These are phyloP conservation scores for Yarrowia sp. DNA, from an alignment of 805 yeast species.

Conservation along the genomic window DNA sequence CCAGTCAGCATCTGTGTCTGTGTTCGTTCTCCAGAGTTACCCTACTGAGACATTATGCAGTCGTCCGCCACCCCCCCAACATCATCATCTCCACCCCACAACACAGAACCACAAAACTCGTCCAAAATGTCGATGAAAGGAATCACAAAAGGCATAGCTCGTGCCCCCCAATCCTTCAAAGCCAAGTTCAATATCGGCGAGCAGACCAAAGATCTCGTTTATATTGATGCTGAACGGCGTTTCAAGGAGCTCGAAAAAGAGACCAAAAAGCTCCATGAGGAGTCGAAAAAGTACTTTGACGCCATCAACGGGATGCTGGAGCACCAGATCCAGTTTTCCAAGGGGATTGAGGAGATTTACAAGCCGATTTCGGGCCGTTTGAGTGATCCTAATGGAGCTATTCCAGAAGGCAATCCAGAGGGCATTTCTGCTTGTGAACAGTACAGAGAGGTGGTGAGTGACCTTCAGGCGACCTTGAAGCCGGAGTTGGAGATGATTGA, in stretches of 20 bases:
- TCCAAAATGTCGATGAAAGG: slow-evolving; percentile 80
- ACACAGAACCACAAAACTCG: neutral
- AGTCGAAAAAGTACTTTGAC: slow-evolving; percentile 81
- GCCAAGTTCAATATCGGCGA: slow-evolving; percentile 80
- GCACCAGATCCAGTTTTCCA: slow-evolving; percentile 93
- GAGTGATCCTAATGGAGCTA: slow-evolving; percentile 81
- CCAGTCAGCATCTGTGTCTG: neutral
- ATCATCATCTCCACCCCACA: neutral
- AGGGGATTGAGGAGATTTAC: slow-evolving; percentile 91
- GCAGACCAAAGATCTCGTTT: slow-evolving; percentile 76
- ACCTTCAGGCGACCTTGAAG: slow-evolving; percentile 76
- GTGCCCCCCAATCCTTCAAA: slow-evolving; percentile 90
- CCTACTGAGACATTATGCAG: slow-evolving; percentile 3
- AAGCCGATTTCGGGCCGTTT: slow-evolving; percentile 92
- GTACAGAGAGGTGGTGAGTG: slow-evolving; percentile 82
- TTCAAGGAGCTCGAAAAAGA: slow-evolving; percentile 88
- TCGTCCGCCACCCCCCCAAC: neutral
- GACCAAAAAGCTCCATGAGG: slow-evolving; percentile 85
- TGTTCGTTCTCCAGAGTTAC: neutral
- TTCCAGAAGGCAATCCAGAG: slow-evolving; percentile 93
- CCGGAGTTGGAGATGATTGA: slow-evolving; percentile 94
- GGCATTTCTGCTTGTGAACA: slow-evolving; percentile 94
- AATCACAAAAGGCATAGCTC: slow-evolving; percentile 68
- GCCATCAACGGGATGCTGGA: slow-evolving; percentile 93
- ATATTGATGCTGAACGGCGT: slow-evolving; percentile 92